These are phyloP conservation scores for Saksenaea vasiformis DNA, from an alignment of 371 early-diverging fungal species.

Conservation along the genomic window DNA sequence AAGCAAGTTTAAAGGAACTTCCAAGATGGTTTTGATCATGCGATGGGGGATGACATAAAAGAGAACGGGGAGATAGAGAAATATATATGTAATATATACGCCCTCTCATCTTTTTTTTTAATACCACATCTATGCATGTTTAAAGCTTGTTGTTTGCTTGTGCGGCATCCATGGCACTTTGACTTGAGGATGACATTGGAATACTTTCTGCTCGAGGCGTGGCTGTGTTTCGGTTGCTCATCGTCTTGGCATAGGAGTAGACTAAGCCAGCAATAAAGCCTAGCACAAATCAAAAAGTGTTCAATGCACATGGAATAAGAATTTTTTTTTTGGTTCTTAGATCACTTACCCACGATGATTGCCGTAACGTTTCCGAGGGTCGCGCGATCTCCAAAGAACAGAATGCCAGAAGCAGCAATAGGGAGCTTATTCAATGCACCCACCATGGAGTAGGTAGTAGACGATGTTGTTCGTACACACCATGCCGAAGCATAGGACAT, in stretches of 20 bases:
- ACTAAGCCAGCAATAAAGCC: constrained; percentile 85
- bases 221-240: constrained; percentile 24
- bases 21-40: neutral
- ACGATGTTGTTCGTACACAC: constrained; percentile 93
- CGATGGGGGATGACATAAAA: neutral
- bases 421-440: constrained; percentile 99
- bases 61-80: neutral
- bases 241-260: constrained; percentile 74
- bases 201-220: constrained; percentile 44
- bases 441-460: constrained; percentile 99
- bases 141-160: constrained; percentile 33
- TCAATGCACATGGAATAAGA: constrained; percentile 23
- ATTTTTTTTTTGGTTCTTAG: constrained; percentile 48
- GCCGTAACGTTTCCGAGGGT: constrained; percentile 81
- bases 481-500: constrained; percentile 94
- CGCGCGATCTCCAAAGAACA: constrained; percentile 90
- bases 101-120: neutral
- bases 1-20: neutral
- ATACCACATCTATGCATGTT: constrained; percentile 1
- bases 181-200: constrained; percentile 40
- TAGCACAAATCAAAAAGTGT: constrained; percentile 7
- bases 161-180: constrained; percentile 31
- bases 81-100: neutral
- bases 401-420: constrained; percentile 92
- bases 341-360: constrained; percentile 62